Base-by-base conservation (phyloP, 768 basidiomycete genomes). In the Nidularia pulvinata region DNA sequence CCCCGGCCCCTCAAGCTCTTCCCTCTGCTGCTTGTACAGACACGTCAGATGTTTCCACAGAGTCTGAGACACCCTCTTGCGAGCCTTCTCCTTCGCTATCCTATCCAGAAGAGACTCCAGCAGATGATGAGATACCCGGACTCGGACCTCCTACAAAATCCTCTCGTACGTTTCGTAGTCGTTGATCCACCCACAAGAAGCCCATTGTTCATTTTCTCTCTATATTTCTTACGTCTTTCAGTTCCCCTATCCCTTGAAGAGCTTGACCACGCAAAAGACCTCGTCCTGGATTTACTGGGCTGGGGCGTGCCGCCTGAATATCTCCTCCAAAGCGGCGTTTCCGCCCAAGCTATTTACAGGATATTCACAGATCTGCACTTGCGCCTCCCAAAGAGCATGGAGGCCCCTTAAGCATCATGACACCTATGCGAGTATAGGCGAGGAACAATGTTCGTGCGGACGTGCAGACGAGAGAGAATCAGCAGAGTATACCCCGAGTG, bases 211-310 rank as follows among this genome's bases (percentile, higher is more conserved):
- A 42, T 11, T 19, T 13, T 42, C 39, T 42, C 39, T 42, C 13
- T 19, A 5, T 42, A 42, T 42, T 11, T 42, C 39, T 42, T 42
- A 11, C 39, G 39, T 42, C 11, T 42, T 42, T 42, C 36, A 81
- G 78, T 80, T 61, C 10, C 25, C 14, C 14, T 46, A 10, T 69
- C 77, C 10, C 61, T 61, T 43, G 69, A 70, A 37, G 72, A 80
- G 16, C 66, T 79, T 46, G 69, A 77, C 32, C 65, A 61, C 14
- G 78, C 79, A 46, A 80, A 80, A 56, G 63, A 64, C 13, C 64
- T 80, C 33, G 75, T 83, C n/a, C 71, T 82, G 32, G 81, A 82
- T 60, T 69, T 83, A n/a, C 67, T 83, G 6, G 79, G 82, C 10
- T 81, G 80, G 79, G 79, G 79, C 22, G 79, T 82, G 25, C 61